Evolutionary conservation across 2,329 filamentous ascomycete genomes (phyloP).

Genomic region (Ophiostoma montium): DNA sequence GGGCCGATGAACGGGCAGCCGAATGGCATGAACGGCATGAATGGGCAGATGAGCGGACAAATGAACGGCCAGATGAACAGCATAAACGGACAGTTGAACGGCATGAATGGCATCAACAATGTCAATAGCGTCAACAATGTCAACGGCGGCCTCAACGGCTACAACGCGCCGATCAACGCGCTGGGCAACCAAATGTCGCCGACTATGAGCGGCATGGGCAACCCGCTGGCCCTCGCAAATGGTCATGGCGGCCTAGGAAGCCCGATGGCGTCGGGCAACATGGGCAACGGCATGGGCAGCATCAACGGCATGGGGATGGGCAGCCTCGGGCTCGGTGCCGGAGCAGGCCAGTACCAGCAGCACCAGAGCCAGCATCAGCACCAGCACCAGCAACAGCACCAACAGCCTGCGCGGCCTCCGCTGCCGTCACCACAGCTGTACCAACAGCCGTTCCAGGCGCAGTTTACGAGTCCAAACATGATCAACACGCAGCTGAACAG

Average conservation of each 20-base stretch:
- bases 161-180: neutral
- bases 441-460: conserved; percentile 7
- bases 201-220: neutral
- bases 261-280: conserved; percentile 2
- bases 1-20: neutral
- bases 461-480: conserved; percentile 4
- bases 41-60: neutral
- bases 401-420: conserved; percentile 2
- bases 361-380: neutral
- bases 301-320: neutral
- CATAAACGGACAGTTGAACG: neutral
- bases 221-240: conserved; percentile 1
- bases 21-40: neutral
- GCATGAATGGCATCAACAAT: neutral
- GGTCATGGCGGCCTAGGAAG: conserved; percentile 1
- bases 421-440: conserved; percentile 11
- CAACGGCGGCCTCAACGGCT: too few species aligned
- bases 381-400: neutral
- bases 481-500: conserved; percentile 4
- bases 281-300: too few species aligned
- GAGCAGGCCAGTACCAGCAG: conserved; percentile 3
- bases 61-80: neutral
- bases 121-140: too few species aligned
- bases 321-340: neutral
- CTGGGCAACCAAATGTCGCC: conserved; percentile 7